Percentiles rank a stretch among this genome's conserved stretches.
These are phyloP conservation scores for Amyloporia xantha DNA, from an alignment of 768 basidiomycete species.

Conservation along the genomic window DNA sequence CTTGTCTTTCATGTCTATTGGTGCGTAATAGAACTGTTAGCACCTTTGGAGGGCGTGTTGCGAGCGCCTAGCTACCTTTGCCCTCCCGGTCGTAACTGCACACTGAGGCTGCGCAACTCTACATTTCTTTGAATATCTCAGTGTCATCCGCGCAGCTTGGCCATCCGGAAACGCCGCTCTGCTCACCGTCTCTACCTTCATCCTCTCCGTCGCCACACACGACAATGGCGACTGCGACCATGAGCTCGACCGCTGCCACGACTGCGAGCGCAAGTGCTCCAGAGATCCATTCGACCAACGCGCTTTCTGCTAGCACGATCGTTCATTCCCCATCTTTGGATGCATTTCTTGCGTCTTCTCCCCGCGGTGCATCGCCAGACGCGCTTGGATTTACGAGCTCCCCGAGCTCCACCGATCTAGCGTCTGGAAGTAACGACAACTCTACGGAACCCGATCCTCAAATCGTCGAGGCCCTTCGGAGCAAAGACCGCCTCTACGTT, in stretches of 20 bases:
- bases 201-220: not conserved
- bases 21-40: slow-evolving; percentile 13
- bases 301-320: slow-evolving; percentile 11
- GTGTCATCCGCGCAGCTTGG: not conserved
- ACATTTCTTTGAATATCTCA: slow-evolving; percentile 4
- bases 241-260: slow-evolving; percentile 10
- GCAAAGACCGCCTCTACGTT: slow-evolving; percentile 85
- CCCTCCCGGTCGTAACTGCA: slow-evolving; percentile 12
- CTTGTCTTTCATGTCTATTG: slow-evolving; percentile 14
- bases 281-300: slow-evolving; percentile 11
- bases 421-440: slow-evolving; percentile 4
- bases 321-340: slow-evolving; percentile 16
- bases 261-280: slow-evolving; percentile 15
- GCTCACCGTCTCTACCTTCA: not conserved
- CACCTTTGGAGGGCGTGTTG: slow-evolving; percentile 1
- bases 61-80: not conserved
- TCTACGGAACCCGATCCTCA: slow-evolving; percentile 61
- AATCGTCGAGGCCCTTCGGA: slow-evolving; percentile 79
- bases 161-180: not conserved
- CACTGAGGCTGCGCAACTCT: slow-evolving; percentile 13
- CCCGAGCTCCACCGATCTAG: slow-evolving; percentile 8
- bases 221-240: slow-evolving; percentile 16
- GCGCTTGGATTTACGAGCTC: slow-evolving; percentile 2
- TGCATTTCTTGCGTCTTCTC: slow-evolving; percentile 6
- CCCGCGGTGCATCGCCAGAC: slow-evolving; percentile 9